Base-by-base conservation (phyloP, 2,329 filamentous ascomycete genomes). In the Amesomyces nigricolor region DNA sequence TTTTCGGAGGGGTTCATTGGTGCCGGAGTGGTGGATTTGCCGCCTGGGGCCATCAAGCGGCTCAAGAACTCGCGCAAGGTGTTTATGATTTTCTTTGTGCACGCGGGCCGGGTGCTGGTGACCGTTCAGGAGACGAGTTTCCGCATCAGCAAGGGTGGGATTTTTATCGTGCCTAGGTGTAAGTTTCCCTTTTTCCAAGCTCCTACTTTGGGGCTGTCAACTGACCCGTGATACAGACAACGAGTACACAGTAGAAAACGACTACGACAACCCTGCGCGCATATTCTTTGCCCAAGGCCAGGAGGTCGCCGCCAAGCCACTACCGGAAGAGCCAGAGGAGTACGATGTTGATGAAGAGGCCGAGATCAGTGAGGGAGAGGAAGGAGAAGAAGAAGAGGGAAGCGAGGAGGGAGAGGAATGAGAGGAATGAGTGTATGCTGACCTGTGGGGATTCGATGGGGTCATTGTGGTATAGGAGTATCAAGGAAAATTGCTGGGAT, bases 91-190 rank as follows among this genome's bases (percentile, higher is more conserved):
- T 97, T 97, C 71, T 96, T 95, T 64, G 87, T 99, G 30, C 86
- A 90, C 63, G 80, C 82, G 44, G 94, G 94, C 19, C 85, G 87
- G 61, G 90, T 96, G 17, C 78, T 84, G 61, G 91, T 96, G 17
- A 87, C 83, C 29, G 81, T 95, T 47, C 83, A 87, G 61, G 82
- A 88, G 61, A 87, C 81, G 22, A 76, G 79, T 59, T 97, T 99
- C 68, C 84, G 87, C 54, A 91, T 96, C 61, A 84, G 86, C 38
- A 90, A 88, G 63, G 91, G 92, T 40, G 92, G 92, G 51, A 87
- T 91, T 70, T 97, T 89, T 80, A 91, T 96, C 70, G 91, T 99
- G 59, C 94, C 94, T 22, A 83, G 92, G 83, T 92, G 92, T 96
- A 73, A 78, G 87, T 74, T 50, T 48, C 54, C 22, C 19, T 54